Base-by-base conservation (phyloP, 2,329 filamentous ascomycete genomes). In the Cadophora sp. region DNA sequence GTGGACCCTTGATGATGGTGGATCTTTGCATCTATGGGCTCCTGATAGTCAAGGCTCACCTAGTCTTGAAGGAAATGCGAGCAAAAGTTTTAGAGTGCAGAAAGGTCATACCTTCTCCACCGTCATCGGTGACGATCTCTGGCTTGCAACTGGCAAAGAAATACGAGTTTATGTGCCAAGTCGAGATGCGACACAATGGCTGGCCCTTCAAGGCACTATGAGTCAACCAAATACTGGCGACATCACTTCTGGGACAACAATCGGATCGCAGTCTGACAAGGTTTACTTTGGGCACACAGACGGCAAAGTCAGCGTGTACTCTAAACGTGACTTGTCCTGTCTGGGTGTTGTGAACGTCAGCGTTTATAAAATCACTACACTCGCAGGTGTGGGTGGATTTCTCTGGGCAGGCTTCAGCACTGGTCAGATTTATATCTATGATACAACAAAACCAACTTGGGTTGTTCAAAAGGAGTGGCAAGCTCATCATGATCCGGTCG, bases 381-480 rank as follows among this genome's bases (percentile, higher is more conserved):
- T 99, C 64, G 88, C 90, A 1, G 92, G 93, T 9, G 91, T 94
- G 3, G 94, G 94, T 5, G 87, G 90, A 69, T 87, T 93, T 75
- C 84, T 99, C 0, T 99, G 96, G 96, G 93, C 94, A 31, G 95
- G 91, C 2, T 98, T 94, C 81, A 97, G 95, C 78, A 97, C 92
- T 0, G 96, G 96, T 19, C 97, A 91, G 85, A 89, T 97, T 37
- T 96, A 93, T 75, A 92, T 98, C 8, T 99, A 97, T 79, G 94
- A 99, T 78, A 91, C 93, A 12, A 87, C 83, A 11, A 86, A 88
- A 34, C 89, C 87, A n/a, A 95, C 95, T 0, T 99, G 96, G 96
- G 86, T 86, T 24, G 89, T 97, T 29, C 90, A 92, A 81, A 99
- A 99, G 79, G 95, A 98, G 76, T 99, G 96, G 95, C 89, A 91